Evolutionary conservation across 1,284 basidiomycete species (phyloP), one percentile per base, ranked within the genome.

Genomic region (Trichosporon asahii): DNA sequence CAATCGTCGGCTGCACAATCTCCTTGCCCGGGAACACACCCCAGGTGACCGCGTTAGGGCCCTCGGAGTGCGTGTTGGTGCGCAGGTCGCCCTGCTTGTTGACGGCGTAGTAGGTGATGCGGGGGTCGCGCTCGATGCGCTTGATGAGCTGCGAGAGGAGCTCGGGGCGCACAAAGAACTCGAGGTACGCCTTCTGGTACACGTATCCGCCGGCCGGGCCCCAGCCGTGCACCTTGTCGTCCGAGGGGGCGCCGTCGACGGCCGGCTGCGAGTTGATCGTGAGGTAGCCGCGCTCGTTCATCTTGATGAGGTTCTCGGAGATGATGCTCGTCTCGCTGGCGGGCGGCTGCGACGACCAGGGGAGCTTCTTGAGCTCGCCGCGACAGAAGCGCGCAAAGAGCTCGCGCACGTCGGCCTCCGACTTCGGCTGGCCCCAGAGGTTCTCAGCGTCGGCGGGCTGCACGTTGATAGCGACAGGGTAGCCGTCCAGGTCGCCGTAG

Each of bases 181-280:
- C 97, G 69, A 99, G 89, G 84, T 99, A 99, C 4, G 96, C 95
- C 88, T 99, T 99, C 84, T 99, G 96, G 84, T 98, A 99, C 53
- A 99, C 91, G 79, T 94, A 98, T 1, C 96, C 96, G 25, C 84
- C 82, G 67, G 89, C 86, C 1, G 97, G 97, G 14, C 96, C 96
- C 91, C 97, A 99, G 11, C 96, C 96, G 80, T 94, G 91, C 1
- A 89, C 86, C 72, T 90, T 89, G 85, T 98, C 92, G 72, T 93
- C 90, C 76, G 93, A 95, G 70, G 87, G 86, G 11, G 88, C 93
- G 65, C 95, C 96, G 79, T 98, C 94, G 40, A 99, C 96, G 3
- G 96, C 94, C 12, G 96, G 96, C 82, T 99, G 96, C 49, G 94
- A 96, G 84, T 98, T 98, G 86, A 99, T 98, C 2, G 96, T 99